Percentiles rank a stretch among this genome's conserved stretches.
phyloP scores from a whole-genome alignment of 257 asterid genomes.

The Solanum ahanhuiri region DNA sequence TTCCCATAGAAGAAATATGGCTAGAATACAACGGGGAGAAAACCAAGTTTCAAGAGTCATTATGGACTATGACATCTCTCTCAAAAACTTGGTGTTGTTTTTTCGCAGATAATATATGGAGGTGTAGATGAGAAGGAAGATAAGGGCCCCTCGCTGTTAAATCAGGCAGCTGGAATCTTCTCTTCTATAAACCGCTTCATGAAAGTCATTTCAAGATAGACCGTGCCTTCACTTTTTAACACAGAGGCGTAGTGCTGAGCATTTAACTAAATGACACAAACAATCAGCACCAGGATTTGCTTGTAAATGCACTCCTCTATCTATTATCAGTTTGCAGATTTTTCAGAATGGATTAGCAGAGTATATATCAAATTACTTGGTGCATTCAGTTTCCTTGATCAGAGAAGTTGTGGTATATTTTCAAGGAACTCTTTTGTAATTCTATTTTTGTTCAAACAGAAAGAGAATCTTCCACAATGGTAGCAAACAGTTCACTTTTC shows the following conservation, averaged over 20 bases:
- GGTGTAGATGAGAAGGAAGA: constrained; percentile 37
- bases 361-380: not conserved
- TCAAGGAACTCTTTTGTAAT: not conserved
- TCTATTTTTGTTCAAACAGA: not conserved
- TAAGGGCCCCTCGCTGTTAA: constrained; percentile 49
- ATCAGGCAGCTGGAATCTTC: constrained; percentile 79
- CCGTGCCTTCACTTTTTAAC: not conserved
- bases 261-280: not conserved
- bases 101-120: constrained; percentile 58
- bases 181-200: constrained; percentile 76
- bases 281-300: not conserved
- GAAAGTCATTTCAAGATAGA: constrained; percentile 74
- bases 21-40: not conserved
- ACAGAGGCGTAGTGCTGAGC: not conserved
- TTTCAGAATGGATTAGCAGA: not conserved
- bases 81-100: not conserved
- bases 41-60: not conserved
- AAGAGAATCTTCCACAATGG: not conserved
- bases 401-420: not conserved
- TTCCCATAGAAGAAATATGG: not conserved
- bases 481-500: not conserved
- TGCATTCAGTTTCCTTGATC: not conserved
- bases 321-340: not conserved
- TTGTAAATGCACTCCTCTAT: not conserved
- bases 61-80: not conserved